Base-by-base conservation (phyloP, 208 protist genomes). In the Sergeia podlipaevii region DNA sequence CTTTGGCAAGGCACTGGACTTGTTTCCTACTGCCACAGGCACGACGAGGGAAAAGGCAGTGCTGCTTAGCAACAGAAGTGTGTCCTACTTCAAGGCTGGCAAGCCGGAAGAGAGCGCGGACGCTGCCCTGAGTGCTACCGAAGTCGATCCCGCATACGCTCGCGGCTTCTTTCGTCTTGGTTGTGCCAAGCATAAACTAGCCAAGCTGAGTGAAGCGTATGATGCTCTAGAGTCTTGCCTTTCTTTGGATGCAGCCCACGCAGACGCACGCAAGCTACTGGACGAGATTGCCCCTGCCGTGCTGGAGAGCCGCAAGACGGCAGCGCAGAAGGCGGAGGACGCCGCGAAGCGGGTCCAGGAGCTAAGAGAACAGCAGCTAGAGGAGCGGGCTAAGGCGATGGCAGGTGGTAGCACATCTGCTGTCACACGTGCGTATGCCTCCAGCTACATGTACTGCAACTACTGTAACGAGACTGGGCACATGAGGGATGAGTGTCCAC, bases 401-500 rank as follows among this genome's bases (percentile, higher is more conserved):
- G n/a, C n/a, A n/a, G n/a, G n/a, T n/a, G n/a, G n/a, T n/a, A n/a
- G n/a, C n/a, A 1, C n/a, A n/a, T n/a, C n/a, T n/a, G n/a, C n/a
- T n/a, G n/a, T n/a, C n/a, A n/a, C n/a, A n/a, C 63, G 55, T 28
- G 80, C 82, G 0, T 73, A 82, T 47, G 68, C 77, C 5, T 68
- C 61, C 20, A 74, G 67, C 24, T 91, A 89, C 60, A 45, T 72
- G 33, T 89, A 88, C 69, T 95, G 87, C 55, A 79, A 49, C 45
- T 95, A 77, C 52, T 95, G 87, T 51, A 95, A 95, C 38, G 84
- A 91, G 13, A 56, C 57, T 23, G 84, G 84, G 0, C 87, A 95
- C 56, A 64, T 62, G 11, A 71, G 87, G 1, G 65, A 47, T 0
- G 84, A 91, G 63, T 95, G 87, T 37, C 79, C 83, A 0, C 23